Base-by-base conservation (phyloP, 1,139 yeast genomes). In the Suhomyces guaymorum region DNA sequence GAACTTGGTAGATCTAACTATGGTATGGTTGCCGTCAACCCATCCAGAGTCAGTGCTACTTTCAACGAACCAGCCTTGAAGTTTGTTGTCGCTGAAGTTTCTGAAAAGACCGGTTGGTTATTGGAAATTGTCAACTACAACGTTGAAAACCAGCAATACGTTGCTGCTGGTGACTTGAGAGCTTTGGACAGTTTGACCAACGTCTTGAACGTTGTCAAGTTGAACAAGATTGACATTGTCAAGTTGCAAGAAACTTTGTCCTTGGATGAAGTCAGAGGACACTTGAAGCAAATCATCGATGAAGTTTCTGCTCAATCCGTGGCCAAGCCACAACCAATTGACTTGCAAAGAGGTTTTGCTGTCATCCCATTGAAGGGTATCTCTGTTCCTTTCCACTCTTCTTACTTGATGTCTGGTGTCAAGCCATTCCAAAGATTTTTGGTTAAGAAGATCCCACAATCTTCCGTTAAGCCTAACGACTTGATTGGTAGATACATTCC, bases 21-120 rank as follows among this genome's bases (percentile, higher is more conserved):
- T 58, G 97, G 98, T 74, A 92, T 92, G 99, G 80, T 89, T 73
- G 98, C 99, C 34, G 92, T 92, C 42, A 92, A 94, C 70, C 99
- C 99, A 56, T 78, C 95, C 41, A 82, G 98, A 69, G 85, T 92
- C 44, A 80, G 87, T 42, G 70, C 87, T 40, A 85, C 96, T 9
- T 92, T 92, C 70, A 77, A 80, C 54, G 97, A 92, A 63, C 84
- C 94, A 46, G 97, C 97, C 26, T 75, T 92, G 60, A 80, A 95
- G 63, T 90, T 86, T 63, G 97, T 94, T 47, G 96, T 94, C 51
- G 95, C 86, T 40, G 89, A 86, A 63, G 89, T 90, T 47, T 76
- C 86, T 41, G 66, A 69, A 48, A 83, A 80, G 66, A 90, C 97
- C 38, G 78, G 78, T 37, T 92, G 98, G 98, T 78, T 92, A 65